Evolutionary conservation across 495 filamentous ascomycete genomes (phyloP), one percentile per base, ranked within the genome.

Genomic region (Neurospora sp.): DNA sequence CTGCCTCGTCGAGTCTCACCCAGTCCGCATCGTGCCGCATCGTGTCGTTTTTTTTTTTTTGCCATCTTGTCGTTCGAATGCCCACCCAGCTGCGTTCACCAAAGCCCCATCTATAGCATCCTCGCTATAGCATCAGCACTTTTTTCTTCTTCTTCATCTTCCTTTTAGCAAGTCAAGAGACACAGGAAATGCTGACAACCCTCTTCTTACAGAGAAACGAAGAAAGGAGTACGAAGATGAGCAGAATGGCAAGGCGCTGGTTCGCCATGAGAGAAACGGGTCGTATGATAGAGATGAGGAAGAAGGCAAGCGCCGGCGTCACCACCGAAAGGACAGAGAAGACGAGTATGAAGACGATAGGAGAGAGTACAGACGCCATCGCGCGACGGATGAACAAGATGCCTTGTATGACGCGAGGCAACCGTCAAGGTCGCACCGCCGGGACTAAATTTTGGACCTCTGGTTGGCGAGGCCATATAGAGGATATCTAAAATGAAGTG

Each of bases 201-300:
- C 22, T 48, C 12, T 66, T 35, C 48, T 6, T 40, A 70, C 71
- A 84, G 82, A 84, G 59, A 77, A 75, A 40, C 79, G 83, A 38
- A 76, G 81, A 41, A 80, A 78, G 39, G 84, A 85, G 46, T 75
- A 75, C 66, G 82, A 82, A 61, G 73, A 76, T 12, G 79, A 83
- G 39, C 16, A 69, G 14, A 76, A 74, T 22, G 76, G 72, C 27
- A 61, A 76, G 39, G 68, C 72, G 8, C 76, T 73, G 18, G 74
- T 72, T 18, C 72, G 70, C 59, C 76, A 68, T 16, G 75, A 77
- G 9, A 73, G 71, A 40, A 74, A 6, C 42, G 77, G 7, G 74
- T 74, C 39, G 5, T 73, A 70, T n/a, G 74, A 72, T 37, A 68
- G 72, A 4, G 74, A 72, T 7, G 31, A 48, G 40, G 69, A 70